Base-by-base conservation (phyloP, 768 basidiomycete species). In the Trametes coccinea region DNA sequence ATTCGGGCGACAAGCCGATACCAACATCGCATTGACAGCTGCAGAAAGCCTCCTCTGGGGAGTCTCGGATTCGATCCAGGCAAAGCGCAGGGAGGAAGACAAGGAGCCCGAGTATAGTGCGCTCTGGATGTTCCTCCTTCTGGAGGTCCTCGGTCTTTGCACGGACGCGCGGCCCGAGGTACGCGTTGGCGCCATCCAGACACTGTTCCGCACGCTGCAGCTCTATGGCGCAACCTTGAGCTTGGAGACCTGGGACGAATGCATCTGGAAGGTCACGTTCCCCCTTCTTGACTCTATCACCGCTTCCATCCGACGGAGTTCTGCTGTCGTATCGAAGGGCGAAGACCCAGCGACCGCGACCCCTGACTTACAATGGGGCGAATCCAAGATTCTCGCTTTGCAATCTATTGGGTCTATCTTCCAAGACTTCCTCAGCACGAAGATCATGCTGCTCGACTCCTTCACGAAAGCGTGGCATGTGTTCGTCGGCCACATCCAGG, bases 41-140 rank as follows among this genome's bases (percentile, higher is more conserved):
- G 93, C 95, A 0, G 93, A 93, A 60, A 94, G 93, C 55, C 76
- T 98, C 2, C 78, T 99, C 4, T 98, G 96, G 96, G 90, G 92
- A 62, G 92, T 99, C 0, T 97, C 95, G 0, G 96, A 99, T 71
- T 90, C 93, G 1, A 92, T 98, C 39, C 94, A 96, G 69, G 84
- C 88, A 6, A 90, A 92, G 70, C 83, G 92, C 22, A 88, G 88
- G 66, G 81, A 81, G 46, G 74, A 68, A 41, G 83, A 85, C 59
- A 83, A 86, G 64, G 87, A 81, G 53, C 75, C 86, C 0, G 85
- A 87, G 66, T 93, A 93, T 68, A 92, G 87, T 69, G 84, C 85
- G 2, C 75, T 98, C n/a, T 99, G 96, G 96, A 92, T 97, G 85
- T 90, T 88, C 74, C 82, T 98, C 5, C 77, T 98, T 2, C 77